Evolutionary conservation across 805 yeast species (phyloP), one percentile per base, ranked within the genome.

Genomic region (Kuraishia piskuri): DNA sequence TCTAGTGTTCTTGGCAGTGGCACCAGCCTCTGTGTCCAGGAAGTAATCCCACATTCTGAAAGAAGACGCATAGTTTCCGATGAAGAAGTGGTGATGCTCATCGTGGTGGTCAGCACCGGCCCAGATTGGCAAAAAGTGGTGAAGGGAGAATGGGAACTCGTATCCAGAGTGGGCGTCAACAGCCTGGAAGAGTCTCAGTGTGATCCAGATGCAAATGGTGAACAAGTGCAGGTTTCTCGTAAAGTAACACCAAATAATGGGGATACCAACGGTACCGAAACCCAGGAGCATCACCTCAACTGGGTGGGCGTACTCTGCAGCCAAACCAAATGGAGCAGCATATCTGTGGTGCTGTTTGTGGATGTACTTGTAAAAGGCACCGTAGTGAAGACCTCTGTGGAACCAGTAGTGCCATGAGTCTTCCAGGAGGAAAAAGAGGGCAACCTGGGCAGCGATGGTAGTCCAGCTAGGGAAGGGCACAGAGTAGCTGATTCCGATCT

Each of bases 81-180:
- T 87, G 72, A 92, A 92, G 74, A 86, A 90, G 68, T 88, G 96
- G 69, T 92, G 99, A 68, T 92, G 99, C 71, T 88, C 88, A 71
- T 92, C 99, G 68, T 92, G 98, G 71, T 92, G 98, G 64, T 88
- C 97, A 22, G 97, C 97, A 59, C 98, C 98, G 3, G 97, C 96
- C 97, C 98, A 91, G 73, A 94, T 80, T 50, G 97, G 97, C 56
- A 92, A 68, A 71, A 92, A 83, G 67, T 90, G 90, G 72, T 90
- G 94, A 65, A 92, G 77, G 3, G 97, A 89, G 89, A 95, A 84
- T 58, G 99, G 98, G 82, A 92, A 92, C 68, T 92, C 98, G 71
- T 92, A 94, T 55, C 98, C 99, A 12, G 97, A 90, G 71, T 92
- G 99, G 23, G 97, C 86, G 68, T 92, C 99, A 55, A 92, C 92